phyloP scores from a whole-genome alignment of 495 filamentous ascomycete species.

The Penicillium salamii region DNA sequence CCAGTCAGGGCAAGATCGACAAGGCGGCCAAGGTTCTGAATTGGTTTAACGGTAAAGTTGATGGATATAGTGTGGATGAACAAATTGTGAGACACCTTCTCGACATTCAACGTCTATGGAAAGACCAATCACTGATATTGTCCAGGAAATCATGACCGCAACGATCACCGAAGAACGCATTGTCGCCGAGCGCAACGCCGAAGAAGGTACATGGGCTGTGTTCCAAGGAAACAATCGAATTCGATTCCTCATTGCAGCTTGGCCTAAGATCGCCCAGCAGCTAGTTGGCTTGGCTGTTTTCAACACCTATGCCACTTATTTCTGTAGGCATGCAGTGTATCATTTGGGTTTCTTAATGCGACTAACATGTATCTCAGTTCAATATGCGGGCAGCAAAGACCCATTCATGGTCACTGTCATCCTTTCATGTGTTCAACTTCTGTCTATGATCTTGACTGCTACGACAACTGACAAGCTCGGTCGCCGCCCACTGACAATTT shows the following conservation, averaged over 20 bases:
- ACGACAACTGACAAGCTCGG: conserved; percentile 34
- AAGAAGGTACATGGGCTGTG: conserved; percentile 28
- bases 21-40: conserved; percentile 27
- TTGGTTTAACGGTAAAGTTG: conserved; percentile 25
- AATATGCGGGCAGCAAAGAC: conserved; percentile 38
- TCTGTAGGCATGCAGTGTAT: conserved; percentile 24
- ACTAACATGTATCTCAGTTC: conserved; percentile 20
- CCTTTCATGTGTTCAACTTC: conserved; percentile 37
- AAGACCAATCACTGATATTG: too few species aligned
- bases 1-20: conserved; percentile 34
- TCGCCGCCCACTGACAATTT: conserved; percentile 37
- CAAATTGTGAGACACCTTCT: conserved; percentile 4
- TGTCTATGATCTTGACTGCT: conserved; percentile 34
- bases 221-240: conserved; percentile 40
- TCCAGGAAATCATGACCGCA: conserved; percentile 28
- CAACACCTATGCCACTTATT: conserved; percentile 42
- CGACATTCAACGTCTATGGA: too few species aligned
- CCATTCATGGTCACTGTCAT: conserved; percentile 43
- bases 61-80: conserved; percentile 22
- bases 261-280: conserved; percentile 44
- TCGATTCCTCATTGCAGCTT: conserved; percentile 38
- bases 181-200: conserved; percentile 25
- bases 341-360: neutral
- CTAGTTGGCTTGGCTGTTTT: conserved; percentile 42
- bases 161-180: conserved; percentile 30